Conservation (phyloP, 2,329 filamentous ascomycete species). For the Sporothrix brunneoviolacea region DNA sequence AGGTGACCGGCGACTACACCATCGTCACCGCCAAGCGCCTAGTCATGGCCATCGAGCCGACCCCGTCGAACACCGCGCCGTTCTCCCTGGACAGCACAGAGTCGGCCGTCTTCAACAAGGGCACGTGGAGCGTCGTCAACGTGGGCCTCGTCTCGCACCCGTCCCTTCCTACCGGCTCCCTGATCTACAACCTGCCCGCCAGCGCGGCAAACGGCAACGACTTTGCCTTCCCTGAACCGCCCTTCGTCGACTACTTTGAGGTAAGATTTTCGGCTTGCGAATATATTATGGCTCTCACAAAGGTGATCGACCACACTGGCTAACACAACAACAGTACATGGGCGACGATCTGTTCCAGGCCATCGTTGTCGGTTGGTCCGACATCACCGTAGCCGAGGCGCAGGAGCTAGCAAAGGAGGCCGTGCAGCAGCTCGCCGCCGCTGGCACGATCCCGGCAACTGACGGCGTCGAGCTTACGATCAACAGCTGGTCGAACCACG, state of each 20-base stretch:
- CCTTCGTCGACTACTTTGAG: conserved; percentile 26
- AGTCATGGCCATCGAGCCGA: conserved; percentile 31
- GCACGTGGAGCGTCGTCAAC: conserved; percentile 28
- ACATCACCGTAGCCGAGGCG: conserved; percentile 19
- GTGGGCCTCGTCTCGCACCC: conserved; percentile 27
- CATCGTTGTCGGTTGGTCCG: conserved; percentile 22
- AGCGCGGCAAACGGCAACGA: conserved; percentile 23
- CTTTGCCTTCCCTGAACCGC: conserved; percentile 21
- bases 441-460: conserved; percentile 20
- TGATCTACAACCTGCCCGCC: conserved; percentile 26
- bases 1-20: conserved; percentile 19
- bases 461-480: conserved; percentile 17
- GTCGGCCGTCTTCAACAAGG: conserved; percentile 25
- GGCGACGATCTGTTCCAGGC: conserved; percentile 24
- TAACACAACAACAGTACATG: too few species aligned
- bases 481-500: conserved; percentile 26
- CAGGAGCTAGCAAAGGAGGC: conserved; percentile 27
- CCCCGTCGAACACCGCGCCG: conserved; percentile 23
- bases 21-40: conserved; percentile 29
- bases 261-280: too few species aligned
- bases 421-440: conserved; percentile 21
- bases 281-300: too few species aligned
- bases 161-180: conserved; percentile 23
- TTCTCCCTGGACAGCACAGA: conserved; percentile 30
- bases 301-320: too few species aligned